Evolutionary conservation across 495 filamentous ascomycete species (phyloP).

Genomic region (Penicillium maclennaniae): DNA sequence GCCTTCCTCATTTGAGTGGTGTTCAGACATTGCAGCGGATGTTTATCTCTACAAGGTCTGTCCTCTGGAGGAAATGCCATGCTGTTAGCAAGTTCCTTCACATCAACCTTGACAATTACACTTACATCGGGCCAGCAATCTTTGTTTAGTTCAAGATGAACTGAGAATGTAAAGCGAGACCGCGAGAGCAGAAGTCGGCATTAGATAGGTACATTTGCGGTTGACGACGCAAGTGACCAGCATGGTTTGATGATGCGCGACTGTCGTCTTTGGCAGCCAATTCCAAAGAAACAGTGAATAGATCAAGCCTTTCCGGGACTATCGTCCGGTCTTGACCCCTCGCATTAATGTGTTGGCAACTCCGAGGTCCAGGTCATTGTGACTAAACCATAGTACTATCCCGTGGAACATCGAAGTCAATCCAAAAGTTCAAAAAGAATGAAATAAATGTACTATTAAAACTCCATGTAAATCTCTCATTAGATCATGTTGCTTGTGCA

Average conservation of each 20-base stretch:
- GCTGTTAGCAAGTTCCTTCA: not conserved
- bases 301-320: slow-evolving; percentile 10
- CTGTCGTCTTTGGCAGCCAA: slow-evolving; percentile 14
- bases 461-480: not conserved
- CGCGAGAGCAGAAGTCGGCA: not conserved
- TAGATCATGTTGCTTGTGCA: not conserved
- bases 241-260: slow-evolving; percentile 16
- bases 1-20: slow-evolving; percentile 3
- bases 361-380: slow-evolving; percentile 1
- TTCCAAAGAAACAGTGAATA: not conserved
- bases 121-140: not conserved
- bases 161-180: not conserved
- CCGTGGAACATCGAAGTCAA: slow-evolving; percentile 6
- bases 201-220: not conserved
- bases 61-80: not conserved
- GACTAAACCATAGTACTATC: not conserved
- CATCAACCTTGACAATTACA: not conserved
- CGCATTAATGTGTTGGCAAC: not conserved
- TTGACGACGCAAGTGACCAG: not conserved
- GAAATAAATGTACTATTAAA: not conserved
- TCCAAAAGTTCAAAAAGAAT: not conserved
- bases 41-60: not conserved
- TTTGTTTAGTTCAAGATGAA: not conserved
- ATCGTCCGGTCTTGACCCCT: slow-evolving; percentile 6
- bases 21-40: slow-evolving; percentile 21